Evolutionary conservation across 31 red algal species (phyloP).

Genomic region (Odonthalia washingtoniensis): DNA sequence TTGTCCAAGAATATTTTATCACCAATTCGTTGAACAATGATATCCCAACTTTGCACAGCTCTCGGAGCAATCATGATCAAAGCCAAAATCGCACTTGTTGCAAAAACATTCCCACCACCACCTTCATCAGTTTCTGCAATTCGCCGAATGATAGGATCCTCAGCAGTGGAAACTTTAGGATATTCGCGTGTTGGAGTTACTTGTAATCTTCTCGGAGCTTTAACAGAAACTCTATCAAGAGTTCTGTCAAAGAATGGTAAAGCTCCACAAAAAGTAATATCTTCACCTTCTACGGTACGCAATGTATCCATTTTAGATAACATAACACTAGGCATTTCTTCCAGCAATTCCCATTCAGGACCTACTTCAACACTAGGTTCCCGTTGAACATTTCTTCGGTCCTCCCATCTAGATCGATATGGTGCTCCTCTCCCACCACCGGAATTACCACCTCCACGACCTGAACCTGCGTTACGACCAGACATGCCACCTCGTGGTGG

Average conservation of each 20-base stretch:
- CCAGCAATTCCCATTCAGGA: conserved; percentile 84
- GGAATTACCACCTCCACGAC: not conserved
- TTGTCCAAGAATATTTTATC: conserved; percentile 97
- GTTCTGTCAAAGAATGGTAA: conserved; percentile 93
- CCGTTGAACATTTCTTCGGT: conserved; percentile 77
- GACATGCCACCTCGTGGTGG: conserved; percentile 44
- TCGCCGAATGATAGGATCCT: conserved; percentile 90
- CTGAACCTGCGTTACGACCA: conserved; percentile 27
- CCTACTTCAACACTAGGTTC: conserved; percentile 88
- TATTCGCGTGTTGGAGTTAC: conserved; percentile 65
- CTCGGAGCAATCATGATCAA: conserved; percentile 93
- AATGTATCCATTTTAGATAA: conserved; percentile 80
- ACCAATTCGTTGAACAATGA: conserved; percentile 96
- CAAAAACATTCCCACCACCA: conserved; percentile 94
- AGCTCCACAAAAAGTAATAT: conserved; percentile 69
- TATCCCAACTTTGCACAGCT: conserved; percentile 91
- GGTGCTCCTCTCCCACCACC: conserved; percentile 48
- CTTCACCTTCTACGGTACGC: conserved; percentile 51
- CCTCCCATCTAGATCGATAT: conserved; percentile 77
- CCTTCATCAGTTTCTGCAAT: conserved; percentile 81
- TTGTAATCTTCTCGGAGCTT: conserved; percentile 66
- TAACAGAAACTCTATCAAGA: conserved; percentile 82
- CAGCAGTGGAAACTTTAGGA: conserved; percentile 86
- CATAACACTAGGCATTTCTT: conserved; percentile 78
- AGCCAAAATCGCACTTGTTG: conserved; percentile 85